A percentile compares a stretch with the other conserved stretches of the same genome.
Conservation (phyloP, 1,139 yeast species). For the Yarrowia galli region DNA sequence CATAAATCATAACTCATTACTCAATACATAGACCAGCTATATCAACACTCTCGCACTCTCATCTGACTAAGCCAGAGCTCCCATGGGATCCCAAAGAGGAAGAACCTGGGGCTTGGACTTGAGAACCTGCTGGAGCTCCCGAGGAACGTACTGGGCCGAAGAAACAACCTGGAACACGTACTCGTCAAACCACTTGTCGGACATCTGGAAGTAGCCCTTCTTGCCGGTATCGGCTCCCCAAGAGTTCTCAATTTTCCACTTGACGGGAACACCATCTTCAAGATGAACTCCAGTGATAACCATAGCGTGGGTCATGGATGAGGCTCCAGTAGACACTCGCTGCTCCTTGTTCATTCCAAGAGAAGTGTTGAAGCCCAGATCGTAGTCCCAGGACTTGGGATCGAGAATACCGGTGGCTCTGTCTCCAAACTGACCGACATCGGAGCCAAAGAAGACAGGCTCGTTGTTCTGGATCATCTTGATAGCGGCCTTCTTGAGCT, state of each 20-base stretch:
- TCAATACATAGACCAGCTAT: background rate
- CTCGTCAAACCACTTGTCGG: conserved; percentile 72
- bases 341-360: conserved; percentile 61
- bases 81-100: conserved; percentile 74
- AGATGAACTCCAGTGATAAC: conserved; percentile 70
- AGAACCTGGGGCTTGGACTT: conserved; percentile 59
- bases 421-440: conserved; percentile 66
- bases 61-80: conserved; percentile 60
- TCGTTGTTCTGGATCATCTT: conserved; percentile 65
- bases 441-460: conserved; percentile 73
- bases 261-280: conserved; percentile 59
- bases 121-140: conserved; percentile 58
- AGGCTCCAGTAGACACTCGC: conserved; percentile 63
- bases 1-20: background rate
- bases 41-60: background rate
- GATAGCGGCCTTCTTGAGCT: conserved; percentile 64
- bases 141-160: conserved; percentile 56
- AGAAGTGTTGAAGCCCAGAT: conserved; percentile 61
- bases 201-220: conserved; percentile 68
- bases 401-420: conserved; percentile 62
- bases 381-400: conserved; percentile 62
- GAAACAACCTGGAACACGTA: conserved; percentile 72
- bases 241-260: conserved; percentile 75
- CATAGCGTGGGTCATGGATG: conserved; percentile 75
- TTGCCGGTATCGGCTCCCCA: conserved; percentile 71